phyloP scores from a whole-genome alignment of 1,284 basidiomycete species.

The Moesziomyces antarcticus region DNA sequence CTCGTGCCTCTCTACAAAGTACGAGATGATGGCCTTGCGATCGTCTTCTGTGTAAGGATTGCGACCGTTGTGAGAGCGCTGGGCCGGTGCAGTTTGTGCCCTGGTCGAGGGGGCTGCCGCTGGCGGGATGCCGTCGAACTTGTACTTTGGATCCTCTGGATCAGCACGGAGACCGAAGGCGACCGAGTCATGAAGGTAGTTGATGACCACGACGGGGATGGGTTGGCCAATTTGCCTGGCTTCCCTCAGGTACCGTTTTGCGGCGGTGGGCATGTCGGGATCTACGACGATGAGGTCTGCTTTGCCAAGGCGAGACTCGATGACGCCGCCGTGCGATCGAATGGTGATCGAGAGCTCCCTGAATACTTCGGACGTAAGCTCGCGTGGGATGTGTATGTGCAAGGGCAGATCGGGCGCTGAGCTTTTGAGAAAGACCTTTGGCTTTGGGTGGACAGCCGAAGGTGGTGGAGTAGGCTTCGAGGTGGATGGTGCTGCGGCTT shows the following conservation, averaged over 20 bases:
- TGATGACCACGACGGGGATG: slow-evolving; percentile 34
- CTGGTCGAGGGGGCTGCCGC: not conserved
- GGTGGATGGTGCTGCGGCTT: not conserved
- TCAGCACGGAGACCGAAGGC: slow-evolving; percentile 16
- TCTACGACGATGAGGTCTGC: slow-evolving; percentile 39
- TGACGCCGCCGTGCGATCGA: slow-evolving; percentile 30
- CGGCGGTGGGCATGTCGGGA: not conserved
- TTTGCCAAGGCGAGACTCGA: slow-evolving; percentile 27
- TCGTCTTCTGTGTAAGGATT: slow-evolving; percentile 37
- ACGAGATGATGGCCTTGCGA: slow-evolving; percentile 30
- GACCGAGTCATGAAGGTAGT: slow-evolving; percentile 28
- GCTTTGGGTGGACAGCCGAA: not conserved
- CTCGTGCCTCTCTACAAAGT: slow-evolving; percentile 30
- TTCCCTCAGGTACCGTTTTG: slow-evolving; percentile 11
- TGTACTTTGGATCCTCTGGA: slow-evolving; percentile 29
- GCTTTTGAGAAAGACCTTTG: slow-evolving; percentile 31
- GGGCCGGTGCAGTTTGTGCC: slow-evolving; percentile 5
- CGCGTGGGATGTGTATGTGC: slow-evolving; percentile 18
- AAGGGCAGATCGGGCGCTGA: slow-evolving; percentile 17
- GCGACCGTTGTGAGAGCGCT: slow-evolving; percentile 21
- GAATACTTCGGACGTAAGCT: slow-evolving; percentile 5
- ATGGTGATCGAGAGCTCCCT: slow-evolving; percentile 22
- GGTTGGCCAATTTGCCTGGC: slow-evolving; percentile 35
- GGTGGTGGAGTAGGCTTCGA: not conserved
- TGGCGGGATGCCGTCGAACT: slow-evolving; percentile 11